Evolutionary conservation across 2,329 filamentous ascomycete genomes (phyloP).

Genomic region (Paraphaeosphaeria minitans): DNA sequence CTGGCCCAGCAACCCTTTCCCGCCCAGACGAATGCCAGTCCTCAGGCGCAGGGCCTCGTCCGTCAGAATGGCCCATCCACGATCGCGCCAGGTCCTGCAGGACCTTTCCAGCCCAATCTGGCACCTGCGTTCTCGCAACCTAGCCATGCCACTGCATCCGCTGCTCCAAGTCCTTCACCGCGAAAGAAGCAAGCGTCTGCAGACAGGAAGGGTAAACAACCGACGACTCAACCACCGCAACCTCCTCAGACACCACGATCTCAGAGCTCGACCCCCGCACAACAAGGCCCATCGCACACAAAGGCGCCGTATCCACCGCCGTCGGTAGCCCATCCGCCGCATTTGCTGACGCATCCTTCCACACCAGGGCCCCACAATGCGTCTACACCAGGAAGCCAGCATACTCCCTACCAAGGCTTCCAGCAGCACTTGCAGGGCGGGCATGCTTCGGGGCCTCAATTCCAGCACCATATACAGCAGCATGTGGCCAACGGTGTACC

Average conservation of each 20-base stretch:
- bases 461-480: conserved; percentile 32
- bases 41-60: conserved; percentile 15
- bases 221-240: conserved; percentile 26
- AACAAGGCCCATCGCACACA: conserved; percentile 32
- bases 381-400: conserved; percentile 34
- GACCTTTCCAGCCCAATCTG: conserved; percentile 10
- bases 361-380: conserved; percentile 30
- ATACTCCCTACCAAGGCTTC: conserved; percentile 17
- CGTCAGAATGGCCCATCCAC: conserved; percentile 13
- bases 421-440: conserved; percentile 36
- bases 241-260: conserved; percentile 20
- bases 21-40: conserved; percentile 16
- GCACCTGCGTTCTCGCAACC: conserved; percentile 17
- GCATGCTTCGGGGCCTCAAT: conserved; percentile 43
- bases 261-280: conserved; percentile 22
- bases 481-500: conserved; percentile 31
- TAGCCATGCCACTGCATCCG: conserved; percentile 29
- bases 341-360: conserved; percentile 39
- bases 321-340: conserved; percentile 37
- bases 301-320: conserved; percentile 22
- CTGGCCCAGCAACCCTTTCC: conserved; percentile 24
- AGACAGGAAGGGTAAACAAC: conserved; percentile 21
- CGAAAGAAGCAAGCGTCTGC: conserved; percentile 28
- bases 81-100: conserved; percentile 17
- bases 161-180: conserved; percentile 32